Conservation (phyloP, 805 yeast genomes). For the Metschnikowia lunata region DNA sequence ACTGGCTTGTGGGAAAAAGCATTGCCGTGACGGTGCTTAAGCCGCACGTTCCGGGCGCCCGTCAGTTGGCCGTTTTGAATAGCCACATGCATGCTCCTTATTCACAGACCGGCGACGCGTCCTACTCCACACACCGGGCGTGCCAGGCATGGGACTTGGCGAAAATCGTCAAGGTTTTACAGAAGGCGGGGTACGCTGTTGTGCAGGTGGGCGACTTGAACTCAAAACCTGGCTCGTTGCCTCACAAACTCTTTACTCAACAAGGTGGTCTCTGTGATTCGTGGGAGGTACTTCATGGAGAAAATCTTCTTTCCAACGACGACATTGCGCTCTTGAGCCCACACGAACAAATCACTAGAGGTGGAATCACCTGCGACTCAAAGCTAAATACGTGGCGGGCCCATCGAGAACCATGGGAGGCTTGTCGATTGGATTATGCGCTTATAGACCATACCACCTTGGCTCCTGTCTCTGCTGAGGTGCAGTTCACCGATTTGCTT, state of each 20-base stretch:
- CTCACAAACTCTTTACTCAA: constrained; percentile 65
- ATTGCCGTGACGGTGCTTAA: constrained; percentile 65
- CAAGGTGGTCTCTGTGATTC: constrained; percentile 73
- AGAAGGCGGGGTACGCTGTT: constrained; percentile 75
- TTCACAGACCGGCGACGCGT: constrained; percentile 75
- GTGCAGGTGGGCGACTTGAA: constrained; percentile 92
- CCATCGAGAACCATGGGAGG: constrained; percentile 52
- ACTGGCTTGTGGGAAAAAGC: constrained; percentile 95
- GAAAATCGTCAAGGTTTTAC: constrained; percentile 54
- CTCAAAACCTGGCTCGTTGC: constrained; percentile 81
- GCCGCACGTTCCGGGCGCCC: constrained; percentile 43
- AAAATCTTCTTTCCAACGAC: constrained; percentile 13
- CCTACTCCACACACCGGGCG: constrained; percentile 84
- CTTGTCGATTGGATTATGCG: constrained; percentile 88
- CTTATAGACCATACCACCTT: constrained; percentile 59
- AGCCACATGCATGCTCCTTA: constrained; percentile 99
- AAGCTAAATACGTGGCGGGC: constrained; percentile 82
- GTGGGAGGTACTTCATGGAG: constrained; percentile 70
- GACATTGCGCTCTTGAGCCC: constrained; percentile 29
- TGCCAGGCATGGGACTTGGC: constrained; percentile 97
- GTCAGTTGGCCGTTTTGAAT: constrained; percentile 74
- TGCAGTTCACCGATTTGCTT: constrained; percentile 66
- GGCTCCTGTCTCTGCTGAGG: constrained; percentile 57
- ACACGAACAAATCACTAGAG: constrained; percentile 55
- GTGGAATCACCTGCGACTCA: constrained; percentile 91